Percentiles rank a stretch among this genome's conserved stretches.
These are phyloP conservation scores for Blastomyces silverae DNA, from an alignment of 2,329 filamentous ascomycete species.

Conservation along the genomic window DNA sequence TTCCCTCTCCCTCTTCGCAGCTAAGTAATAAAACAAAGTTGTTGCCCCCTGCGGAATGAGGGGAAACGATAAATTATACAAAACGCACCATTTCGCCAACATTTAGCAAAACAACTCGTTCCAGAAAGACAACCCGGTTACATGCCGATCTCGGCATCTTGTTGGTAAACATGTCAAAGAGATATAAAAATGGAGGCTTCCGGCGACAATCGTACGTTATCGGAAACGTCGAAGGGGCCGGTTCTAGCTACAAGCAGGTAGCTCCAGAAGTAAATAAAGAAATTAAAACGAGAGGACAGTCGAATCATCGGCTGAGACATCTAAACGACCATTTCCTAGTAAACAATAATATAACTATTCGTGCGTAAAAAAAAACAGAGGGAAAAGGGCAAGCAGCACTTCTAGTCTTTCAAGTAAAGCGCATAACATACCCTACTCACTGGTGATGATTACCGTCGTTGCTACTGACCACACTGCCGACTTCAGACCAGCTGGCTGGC, in stretches of 20 bases:
- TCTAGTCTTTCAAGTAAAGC: background rate
- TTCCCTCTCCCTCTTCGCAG: too few relatives aligned
- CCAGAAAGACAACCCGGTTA: background rate
- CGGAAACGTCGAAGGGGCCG: background rate
- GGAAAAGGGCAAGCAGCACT: background rate
- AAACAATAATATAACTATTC: background rate
- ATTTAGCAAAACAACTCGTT: background rate
- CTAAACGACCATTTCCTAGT: background rate
- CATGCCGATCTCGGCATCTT: background rate
- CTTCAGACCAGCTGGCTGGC: slow-evolving; percentile 41
- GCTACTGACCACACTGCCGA: slow-evolving; percentile 40
- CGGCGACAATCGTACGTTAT: background rate
- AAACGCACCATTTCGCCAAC: background rate
- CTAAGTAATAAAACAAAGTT: background rate
- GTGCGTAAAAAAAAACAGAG: too few relatives aligned
- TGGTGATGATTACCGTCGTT: slow-evolving; percentile 31
- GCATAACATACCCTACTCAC: slow-evolving; percentile 12
- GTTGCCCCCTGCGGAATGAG: background rate
- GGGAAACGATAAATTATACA: background rate
- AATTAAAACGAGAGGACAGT: background rate
- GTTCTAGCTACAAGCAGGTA: background rate
- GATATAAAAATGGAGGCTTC: background rate
- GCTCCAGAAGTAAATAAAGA: background rate
- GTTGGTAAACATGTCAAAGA: background rate
- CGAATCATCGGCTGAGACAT: background rate